phyloP scores from a whole-genome alignment of 805 yeast genomes.

The Candida sonorensis region DNA sequence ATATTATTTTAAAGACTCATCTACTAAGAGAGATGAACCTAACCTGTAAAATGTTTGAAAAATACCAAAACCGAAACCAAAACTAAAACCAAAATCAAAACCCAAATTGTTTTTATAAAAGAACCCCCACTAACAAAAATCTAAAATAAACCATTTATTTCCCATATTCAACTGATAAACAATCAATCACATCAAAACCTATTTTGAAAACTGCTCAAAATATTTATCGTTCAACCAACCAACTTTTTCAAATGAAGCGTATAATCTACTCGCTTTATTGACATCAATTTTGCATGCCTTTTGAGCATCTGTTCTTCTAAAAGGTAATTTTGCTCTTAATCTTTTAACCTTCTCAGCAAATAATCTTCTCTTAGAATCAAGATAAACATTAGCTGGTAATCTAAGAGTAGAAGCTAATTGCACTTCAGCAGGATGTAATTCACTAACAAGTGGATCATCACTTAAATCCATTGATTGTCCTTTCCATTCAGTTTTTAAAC shows the following conservation, averaged over 20 bases:
- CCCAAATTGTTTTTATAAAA: no score
- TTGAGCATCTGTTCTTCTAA: slow-evolving; percentile 96
- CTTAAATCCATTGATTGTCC: slow-evolving; percentile 94
- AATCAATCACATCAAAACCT: no score
- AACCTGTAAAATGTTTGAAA: no score
- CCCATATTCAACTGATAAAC: no score
- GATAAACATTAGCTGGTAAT: slow-evolving; percentile 78
- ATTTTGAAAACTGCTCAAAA: slow-evolving; percentile 32
- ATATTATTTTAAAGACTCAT: no score
- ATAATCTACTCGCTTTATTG: slow-evolving; percentile 87
- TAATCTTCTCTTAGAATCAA: slow-evolving; percentile 73
- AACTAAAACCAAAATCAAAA: no score
- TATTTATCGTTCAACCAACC: slow-evolving; percentile 85
- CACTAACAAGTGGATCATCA: slow-evolving; percentile 61
- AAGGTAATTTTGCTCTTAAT: slow-evolving; percentile 60
- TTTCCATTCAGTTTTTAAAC: slow-evolving; percentile 92
- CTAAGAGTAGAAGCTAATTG: slow-evolving; percentile 82
- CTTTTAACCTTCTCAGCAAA: slow-evolving; percentile 86
- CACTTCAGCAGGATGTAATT: slow-evolving; percentile 89
- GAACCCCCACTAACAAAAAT: no score
- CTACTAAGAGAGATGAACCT: no score
- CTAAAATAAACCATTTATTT: no score
- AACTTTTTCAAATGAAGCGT: slow-evolving; percentile 82
- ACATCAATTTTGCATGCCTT: slow-evolving; percentile 97
- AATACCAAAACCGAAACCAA: no score